Conservation (phyloP, 495 filamentous ascomycete species). For the Penicillium silybi region DNA sequence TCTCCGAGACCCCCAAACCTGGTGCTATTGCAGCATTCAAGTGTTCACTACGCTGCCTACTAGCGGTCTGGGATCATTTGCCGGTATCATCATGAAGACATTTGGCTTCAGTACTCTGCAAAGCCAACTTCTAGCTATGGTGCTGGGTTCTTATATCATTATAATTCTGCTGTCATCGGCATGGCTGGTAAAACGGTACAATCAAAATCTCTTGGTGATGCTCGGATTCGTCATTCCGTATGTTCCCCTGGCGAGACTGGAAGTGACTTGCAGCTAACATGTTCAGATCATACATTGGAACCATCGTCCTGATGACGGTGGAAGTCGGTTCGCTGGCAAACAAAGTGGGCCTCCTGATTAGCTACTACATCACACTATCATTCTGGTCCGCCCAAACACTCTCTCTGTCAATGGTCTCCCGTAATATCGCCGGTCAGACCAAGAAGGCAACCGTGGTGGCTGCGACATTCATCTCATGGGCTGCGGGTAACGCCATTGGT, state of each 20-base stretch:
- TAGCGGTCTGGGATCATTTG: slow-evolving; percentile 62
- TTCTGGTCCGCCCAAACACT: slow-evolving; percentile 56
- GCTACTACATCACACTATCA: slow-evolving; percentile 59
- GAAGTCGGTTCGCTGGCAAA: slow-evolving; percentile 43
- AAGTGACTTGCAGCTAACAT: neutral
- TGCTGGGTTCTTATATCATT: slow-evolving; percentile 62
- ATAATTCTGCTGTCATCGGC: slow-evolving; percentile 57
- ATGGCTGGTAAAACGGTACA: slow-evolving; percentile 59
- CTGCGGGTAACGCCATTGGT: slow-evolving; percentile 42
- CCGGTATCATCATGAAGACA: slow-evolving; percentile 53
- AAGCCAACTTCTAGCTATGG: slow-evolving; percentile 56
- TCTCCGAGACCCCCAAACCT: slow-evolving; percentile 40
- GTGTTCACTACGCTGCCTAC: slow-evolving; percentile 66
- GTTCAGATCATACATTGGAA: slow-evolving; percentile 49
- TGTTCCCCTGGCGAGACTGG: slow-evolving; percentile 16
- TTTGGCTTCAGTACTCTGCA: slow-evolving; percentile 43
- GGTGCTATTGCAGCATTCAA: slow-evolving; percentile 50
- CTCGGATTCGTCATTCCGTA: slow-evolving; percentile 60
- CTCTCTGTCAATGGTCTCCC: slow-evolving; percentile 54
- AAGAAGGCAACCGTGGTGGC: slow-evolving; percentile 57
- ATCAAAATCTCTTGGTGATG: slow-evolving; percentile 64
- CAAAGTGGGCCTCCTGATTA: slow-evolving; percentile 55
- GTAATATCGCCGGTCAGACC: slow-evolving; percentile 66
- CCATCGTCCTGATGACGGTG: slow-evolving; percentile 60
- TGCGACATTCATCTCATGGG: slow-evolving; percentile 41